Base-by-base conservation (phyloP, 805 yeast genomes). In the Priceomyces fermenticarens region DNA sequence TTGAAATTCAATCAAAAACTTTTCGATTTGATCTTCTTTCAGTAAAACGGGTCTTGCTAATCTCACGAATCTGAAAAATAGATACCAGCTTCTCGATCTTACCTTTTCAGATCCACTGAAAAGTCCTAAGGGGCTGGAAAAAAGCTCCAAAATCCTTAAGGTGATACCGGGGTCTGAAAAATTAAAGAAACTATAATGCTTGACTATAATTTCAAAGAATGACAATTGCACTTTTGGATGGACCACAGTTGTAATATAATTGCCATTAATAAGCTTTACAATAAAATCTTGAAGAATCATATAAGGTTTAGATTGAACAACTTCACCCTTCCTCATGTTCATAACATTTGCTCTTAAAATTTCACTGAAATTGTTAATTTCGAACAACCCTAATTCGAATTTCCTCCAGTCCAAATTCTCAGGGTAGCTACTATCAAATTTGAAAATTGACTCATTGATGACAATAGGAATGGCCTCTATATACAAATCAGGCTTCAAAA, bases 71-170 rank as follows among this genome's bases (percentile, higher is more conserved):
- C 95, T 77, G 54, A 83, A 83, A 52, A 91, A 88, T 47, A 90
- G 69, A 59, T 88, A 91, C 97, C 98, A 93, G 32, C 95, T 76
- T 59, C 97, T 81, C 41, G 80, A 72, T 53, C 89, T 81, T 3
- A 90, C 97, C 46, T 80, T 84, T 43, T 77, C 84, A 49, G 76
- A 72, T 4, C 73, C 70, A 63, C 84, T 88, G 60, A 88, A 89
- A 46, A 91, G 77, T 11, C 97, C 98, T 51, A 83, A 75, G 28
- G 81, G 81, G 12, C 93, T 80, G 34, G 88, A 79, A 57, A 93
- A 91, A 15, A 86, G 75, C 51, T 86, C 85, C 43, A 91, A 68
- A 13, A 88, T 78, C 44, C 82, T 76, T 45, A 75, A 59, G 9
- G 86, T 68, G 31, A 85, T 67, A 23, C 73, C 78, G 36, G 70